Conservation (phyloP, 768 basidiomycete genomes). For the Termitomyces sp. region DNA sequence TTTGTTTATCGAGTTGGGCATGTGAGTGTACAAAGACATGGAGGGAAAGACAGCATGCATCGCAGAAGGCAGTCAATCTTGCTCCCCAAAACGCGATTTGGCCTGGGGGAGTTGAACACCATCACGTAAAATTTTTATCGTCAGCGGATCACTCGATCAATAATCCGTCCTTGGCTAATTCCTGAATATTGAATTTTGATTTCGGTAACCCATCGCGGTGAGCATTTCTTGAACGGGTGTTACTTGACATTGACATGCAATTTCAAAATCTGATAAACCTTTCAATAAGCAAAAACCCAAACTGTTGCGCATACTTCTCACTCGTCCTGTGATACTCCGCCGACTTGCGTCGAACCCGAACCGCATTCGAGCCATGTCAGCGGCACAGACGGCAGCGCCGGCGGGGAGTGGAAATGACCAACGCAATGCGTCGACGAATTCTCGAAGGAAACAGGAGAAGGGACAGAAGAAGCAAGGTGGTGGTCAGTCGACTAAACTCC, state of each 20-base stretch:
- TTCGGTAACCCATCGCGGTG: neutral
- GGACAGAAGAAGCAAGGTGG: constrained; percentile 10
- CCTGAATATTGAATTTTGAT: too few species aligned
- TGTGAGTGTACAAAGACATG: neutral
- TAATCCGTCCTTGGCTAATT: too few species aligned
- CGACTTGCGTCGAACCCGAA: neutral
- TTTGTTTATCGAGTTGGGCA: neutral
- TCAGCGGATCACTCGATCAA: neutral
- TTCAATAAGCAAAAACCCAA: neutral
- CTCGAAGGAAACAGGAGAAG: constrained; percentile 5
- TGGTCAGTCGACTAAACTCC: constrained; percentile 34
- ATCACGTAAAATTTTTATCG: neutral
- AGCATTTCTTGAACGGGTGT: neutral
- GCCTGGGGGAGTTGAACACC: neutral
- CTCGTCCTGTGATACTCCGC: neutral
- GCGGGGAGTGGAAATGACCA: neutral
- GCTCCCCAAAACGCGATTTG: too few species aligned
- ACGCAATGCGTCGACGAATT: constrained; percentile 1
- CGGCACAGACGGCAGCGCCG: neutral
- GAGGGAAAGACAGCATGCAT: too few species aligned
- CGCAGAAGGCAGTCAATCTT: too few species aligned
- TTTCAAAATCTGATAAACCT: neutral
- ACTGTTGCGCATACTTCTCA: neutral
- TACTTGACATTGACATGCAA: neutral
- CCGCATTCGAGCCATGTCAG: neutral